Evolutionary conservation across 1,139 yeast genomes (phyloP).

Genomic region (Candida sojae): DNA sequence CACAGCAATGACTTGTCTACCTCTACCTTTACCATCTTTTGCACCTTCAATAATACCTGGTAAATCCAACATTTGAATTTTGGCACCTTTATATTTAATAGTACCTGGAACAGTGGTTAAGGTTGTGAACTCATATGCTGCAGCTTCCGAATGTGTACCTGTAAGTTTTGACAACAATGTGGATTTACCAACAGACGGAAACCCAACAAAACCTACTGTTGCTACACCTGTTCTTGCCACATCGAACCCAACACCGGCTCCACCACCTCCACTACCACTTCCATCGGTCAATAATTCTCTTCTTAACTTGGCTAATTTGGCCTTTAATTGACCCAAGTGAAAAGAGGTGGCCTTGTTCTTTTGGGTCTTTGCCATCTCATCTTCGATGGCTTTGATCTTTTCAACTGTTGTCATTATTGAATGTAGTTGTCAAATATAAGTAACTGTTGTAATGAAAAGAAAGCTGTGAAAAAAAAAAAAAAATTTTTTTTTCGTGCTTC

Average conservation of each 20-base stretch:
- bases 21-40: conserved; percentile 98
- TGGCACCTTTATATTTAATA: conserved; percentile 94
- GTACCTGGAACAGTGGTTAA: conserved; percentile 97
- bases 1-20: conserved; percentile 97
- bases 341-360: conserved; percentile 95
- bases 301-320: conserved; percentile 91
- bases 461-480: not conserved
- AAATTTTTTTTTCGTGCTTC: conserved; percentile 2
- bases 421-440: not conserved
- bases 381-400: conserved; percentile 88
- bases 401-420: conserved; percentile 74
- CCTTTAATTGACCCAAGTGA: conserved; percentile 96
- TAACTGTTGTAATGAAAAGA: not conserved
- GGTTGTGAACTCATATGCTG: conserved; percentile 96
- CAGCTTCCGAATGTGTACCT: conserved; percentile 95
- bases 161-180: conserved; percentile 85
- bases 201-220: conserved; percentile 95
- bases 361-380: conserved; percentile 94
- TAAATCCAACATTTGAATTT: conserved; percentile 94
- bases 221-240: conserved; percentile 98
- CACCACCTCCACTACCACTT: conserved; percentile 65
- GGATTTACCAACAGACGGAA: conserved; percentile 97
- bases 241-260: conserved; percentile 91
- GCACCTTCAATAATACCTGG: conserved; percentile 99
- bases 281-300: conserved; percentile 86